Conservation (phyloP, 2,329 filamentous ascomycete genomes). For the Pseudogymnoascus sp. region DNA sequence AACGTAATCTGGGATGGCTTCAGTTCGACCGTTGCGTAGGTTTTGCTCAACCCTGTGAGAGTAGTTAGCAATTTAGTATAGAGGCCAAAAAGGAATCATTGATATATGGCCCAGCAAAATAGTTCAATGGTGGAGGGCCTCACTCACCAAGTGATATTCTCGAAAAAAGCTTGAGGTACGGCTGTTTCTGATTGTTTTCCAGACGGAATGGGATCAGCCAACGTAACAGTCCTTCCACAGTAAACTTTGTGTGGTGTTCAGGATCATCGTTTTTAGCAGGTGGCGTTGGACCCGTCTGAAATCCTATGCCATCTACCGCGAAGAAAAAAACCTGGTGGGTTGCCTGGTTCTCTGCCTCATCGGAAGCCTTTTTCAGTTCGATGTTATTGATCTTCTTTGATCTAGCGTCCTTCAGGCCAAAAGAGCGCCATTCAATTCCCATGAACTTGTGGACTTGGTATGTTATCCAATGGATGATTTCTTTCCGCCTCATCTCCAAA, state of each 20-base stretch:
- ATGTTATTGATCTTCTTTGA: slow-evolving; percentile 30
- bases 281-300: background rate
- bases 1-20: slow-evolving; percentile 39
- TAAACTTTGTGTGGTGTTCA: slow-evolving; percentile 22
- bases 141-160: slow-evolving; percentile 45
- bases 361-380: slow-evolving; percentile 27
- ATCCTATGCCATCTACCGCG: slow-evolving; percentile 38
- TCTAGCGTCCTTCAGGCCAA: slow-evolving; percentile 20
- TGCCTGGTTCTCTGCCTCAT: slow-evolving; percentile 25
- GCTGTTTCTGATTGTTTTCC: slow-evolving; percentile 36
- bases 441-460: slow-evolving; percentile 20
- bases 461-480: slow-evolving; percentile 35
- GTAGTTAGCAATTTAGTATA: background rate
- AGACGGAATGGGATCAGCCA: slow-evolving; percentile 41
- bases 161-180: slow-evolving; percentile 49
- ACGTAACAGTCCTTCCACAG: slow-evolving; percentile 36
- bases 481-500: slow-evolving; percentile 25
- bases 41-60: slow-evolving; percentile 28
- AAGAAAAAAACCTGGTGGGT: slow-evolving; percentile 45
- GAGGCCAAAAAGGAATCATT: background rate
- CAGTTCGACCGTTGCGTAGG: slow-evolving; percentile 39
- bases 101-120: background rate
- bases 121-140: background rate
- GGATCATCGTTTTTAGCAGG: slow-evolving; percentile 2
- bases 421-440: slow-evolving; percentile 24